Conservation (phyloP, 164 flowering plant species). For the Cinnamomum chago region DNA sequence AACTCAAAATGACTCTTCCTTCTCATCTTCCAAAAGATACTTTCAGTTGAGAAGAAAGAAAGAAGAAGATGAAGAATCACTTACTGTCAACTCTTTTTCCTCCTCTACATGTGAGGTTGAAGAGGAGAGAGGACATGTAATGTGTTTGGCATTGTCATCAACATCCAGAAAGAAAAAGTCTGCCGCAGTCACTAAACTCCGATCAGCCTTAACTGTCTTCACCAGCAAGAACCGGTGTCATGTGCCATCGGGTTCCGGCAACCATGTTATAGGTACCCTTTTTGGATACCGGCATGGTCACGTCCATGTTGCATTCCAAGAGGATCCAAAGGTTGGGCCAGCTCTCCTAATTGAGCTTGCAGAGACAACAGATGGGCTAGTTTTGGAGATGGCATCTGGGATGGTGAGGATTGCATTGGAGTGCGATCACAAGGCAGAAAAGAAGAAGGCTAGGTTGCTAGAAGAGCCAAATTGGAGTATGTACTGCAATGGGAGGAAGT, state of each 20-base stretch:
- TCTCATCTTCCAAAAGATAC: conserved; percentile 80
- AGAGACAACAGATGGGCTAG: conserved; percentile 64
- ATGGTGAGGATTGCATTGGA: conserved; percentile 86
- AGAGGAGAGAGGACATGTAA: background rate
- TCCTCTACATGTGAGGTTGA: conserved; percentile 9
- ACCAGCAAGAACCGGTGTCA: conserved; percentile 23
- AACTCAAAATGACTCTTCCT: conserved; percentile 64
- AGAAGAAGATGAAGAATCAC: conserved; percentile 40
- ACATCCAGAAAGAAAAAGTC: conserved; percentile 28
- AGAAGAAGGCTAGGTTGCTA: conserved; percentile 40
- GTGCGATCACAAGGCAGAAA: conserved; percentile 55
- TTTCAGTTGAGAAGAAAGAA: conserved; percentile 54
- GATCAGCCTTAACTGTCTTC: conserved; percentile 45
- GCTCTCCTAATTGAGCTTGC: conserved; percentile 71
- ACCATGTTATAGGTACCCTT: conserved; percentile 65
- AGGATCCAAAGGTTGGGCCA: conserved; percentile 49
- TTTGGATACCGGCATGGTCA: conserved; percentile 85
- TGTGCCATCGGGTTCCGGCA: conserved; percentile 33
- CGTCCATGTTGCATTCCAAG: conserved; percentile 79
- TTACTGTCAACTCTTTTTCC: conserved; percentile 39
- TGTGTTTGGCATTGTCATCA: conserved; percentile 6
- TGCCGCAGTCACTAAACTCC: conserved; percentile 38
- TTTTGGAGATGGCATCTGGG: conserved; percentile 96
- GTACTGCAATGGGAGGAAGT: conserved; percentile 88
- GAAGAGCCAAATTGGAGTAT: conserved; percentile 89